These are phyloP conservation scores for Beta lomatogona DNA, from an alignment of 179 eudicot species.

Conservation along the genomic window DNA sequence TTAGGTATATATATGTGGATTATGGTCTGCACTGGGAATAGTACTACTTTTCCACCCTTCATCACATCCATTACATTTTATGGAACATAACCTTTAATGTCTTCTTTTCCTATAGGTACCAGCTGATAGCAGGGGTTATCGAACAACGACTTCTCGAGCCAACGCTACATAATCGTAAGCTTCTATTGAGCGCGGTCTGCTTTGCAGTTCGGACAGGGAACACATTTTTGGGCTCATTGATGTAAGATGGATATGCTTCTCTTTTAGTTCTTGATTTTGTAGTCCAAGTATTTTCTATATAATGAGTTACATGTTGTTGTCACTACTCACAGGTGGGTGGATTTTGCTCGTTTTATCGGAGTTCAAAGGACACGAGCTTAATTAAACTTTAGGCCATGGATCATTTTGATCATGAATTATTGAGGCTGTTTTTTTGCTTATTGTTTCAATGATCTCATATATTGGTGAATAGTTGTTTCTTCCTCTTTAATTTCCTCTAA, in stretches of 20 bases:
- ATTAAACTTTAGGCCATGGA: constrained; percentile 7
- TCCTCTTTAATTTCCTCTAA: neutral
- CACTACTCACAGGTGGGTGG: constrained; percentile 75
- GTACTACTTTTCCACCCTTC: neutral
- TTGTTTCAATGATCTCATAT: neutral
- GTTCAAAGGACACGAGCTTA: constrained; percentile 67
- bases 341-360: constrained; percentile 91
- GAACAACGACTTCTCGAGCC: constrained; percentile 88
- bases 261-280: neutral
- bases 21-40: neutral
- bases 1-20: constrained; percentile 48
- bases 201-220: constrained; percentile 89
- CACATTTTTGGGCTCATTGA: constrained; percentile 84
- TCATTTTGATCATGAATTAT: constrained; percentile 9
- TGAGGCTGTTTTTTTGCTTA: constrained; percentile 21
- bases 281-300: neutral
- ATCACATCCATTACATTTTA: neutral
- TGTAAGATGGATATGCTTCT: constrained; percentile 42
- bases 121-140: constrained; percentile 78
- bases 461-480: neutral
- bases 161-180: constrained; percentile 73
- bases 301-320: neutral
- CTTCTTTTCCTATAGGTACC: constrained; percentile 53
- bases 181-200: constrained; percentile 70
- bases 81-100: neutral